A percentile compares a stretch with the other conserved stretches of the same genome.
These are phyloP conservation scores for Aureobasidium zeae DNA, from an alignment of 2,329 filamentous ascomycete genomes.

Conservation along the genomic window DNA sequence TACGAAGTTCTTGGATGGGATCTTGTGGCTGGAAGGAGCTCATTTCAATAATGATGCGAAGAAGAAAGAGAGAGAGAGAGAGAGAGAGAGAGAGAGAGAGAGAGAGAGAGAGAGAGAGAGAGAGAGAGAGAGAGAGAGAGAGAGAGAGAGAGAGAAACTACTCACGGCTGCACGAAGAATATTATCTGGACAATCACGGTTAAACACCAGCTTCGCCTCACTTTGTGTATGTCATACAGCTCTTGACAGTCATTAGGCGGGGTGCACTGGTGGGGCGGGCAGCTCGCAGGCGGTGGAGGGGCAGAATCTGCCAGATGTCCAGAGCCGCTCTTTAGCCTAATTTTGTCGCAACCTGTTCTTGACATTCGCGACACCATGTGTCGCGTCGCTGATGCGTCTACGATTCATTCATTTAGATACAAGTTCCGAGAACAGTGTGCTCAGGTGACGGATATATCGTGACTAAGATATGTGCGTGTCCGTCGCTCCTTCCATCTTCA, in stretches of 20 bases:
- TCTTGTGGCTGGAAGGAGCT: too few relatives aligned
- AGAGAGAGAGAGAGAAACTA: background rate
- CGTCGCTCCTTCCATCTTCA: too few relatives aligned
- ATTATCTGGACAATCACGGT: constrained; percentile 7
- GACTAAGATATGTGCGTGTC: too few relatives aligned
- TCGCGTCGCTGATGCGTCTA: too few relatives aligned
- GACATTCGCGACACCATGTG: constrained; percentile 1
- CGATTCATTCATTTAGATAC: too few relatives aligned
- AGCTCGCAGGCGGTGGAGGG: constrained; percentile 6
- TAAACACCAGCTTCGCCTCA: constrained; percentile 4
- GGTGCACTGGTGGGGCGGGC: constrained; percentile 4
- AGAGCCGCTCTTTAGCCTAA: constrained; percentile 8
- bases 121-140: background rate
- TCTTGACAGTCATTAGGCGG: constrained; percentile 9
- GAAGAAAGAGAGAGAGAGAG: background rate
- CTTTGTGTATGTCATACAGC: background rate
- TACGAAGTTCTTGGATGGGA: too few relatives aligned
- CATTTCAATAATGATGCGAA: background rate
- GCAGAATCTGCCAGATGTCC: too few relatives aligned
- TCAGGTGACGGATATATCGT: too few relatives aligned
- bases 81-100: background rate
- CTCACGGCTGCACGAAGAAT: background rate
- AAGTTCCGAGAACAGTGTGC: too few relatives aligned
- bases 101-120: background rate
- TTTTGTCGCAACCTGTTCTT: background rate